phyloP scores from a whole-genome alignment of 306 rosid genomes.

The Arachis hypogaea region DNA sequence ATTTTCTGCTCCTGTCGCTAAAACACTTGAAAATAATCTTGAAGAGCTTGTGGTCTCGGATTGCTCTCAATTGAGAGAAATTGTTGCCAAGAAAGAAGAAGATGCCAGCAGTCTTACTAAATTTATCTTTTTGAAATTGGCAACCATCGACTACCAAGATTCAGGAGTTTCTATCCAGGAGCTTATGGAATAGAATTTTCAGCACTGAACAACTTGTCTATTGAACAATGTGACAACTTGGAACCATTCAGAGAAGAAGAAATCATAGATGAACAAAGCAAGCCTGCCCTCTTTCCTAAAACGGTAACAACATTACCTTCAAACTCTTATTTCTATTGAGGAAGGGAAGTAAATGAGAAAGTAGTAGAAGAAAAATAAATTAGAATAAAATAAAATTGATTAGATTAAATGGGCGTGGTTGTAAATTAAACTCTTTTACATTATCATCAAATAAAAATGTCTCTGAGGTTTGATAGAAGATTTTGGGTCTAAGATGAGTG shows the following conservation, averaged over 20 bases:
- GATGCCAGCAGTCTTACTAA: neutral
- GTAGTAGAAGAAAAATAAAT: neutral
- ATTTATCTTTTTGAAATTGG: neutral
- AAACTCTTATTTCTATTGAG: neutral
- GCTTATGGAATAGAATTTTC: neutral
- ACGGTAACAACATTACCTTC: neutral
- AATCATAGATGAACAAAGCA: neutral
- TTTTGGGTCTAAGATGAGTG: too few relatives aligned
- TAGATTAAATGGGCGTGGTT: too few relatives aligned
- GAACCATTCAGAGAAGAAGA: conserved; percentile 5
- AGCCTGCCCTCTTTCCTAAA: neutral
- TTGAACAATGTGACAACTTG: neutral
- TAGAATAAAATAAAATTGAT: neutral
- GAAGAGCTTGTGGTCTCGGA: neutral
- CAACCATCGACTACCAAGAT: neutral
- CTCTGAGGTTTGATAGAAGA: neutral
- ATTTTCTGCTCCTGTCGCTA: conserved; percentile 15
- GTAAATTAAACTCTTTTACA: too few relatives aligned
- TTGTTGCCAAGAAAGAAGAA: neutral
- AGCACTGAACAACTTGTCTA: neutral
- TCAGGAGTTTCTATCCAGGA: conserved; percentile 1
- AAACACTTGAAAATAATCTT: neutral
- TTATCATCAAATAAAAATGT: neutral
- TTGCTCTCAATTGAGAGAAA: neutral
- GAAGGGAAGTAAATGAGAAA: too few relatives aligned